Evolutionary conservation across 306 rosid species (phyloP).

Genomic region (Clitoria ternatea): DNA sequence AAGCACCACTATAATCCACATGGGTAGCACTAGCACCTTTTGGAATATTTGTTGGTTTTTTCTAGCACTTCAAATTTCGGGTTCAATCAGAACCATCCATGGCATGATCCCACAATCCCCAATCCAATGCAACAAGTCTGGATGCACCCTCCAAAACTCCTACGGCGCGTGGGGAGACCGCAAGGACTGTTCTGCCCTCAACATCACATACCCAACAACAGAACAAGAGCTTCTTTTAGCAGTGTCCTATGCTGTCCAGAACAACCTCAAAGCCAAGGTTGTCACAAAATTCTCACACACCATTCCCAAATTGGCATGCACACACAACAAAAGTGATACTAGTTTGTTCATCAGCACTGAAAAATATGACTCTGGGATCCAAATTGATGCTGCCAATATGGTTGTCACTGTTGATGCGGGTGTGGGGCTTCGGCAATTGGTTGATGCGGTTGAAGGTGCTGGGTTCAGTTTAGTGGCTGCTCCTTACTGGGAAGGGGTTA

Average conservation of each 20-base stretch:
- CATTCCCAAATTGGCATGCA: constrained; percentile 65
- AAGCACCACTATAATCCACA: not conserved
- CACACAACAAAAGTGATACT: not conserved
- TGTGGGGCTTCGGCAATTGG: constrained; percentile 28
- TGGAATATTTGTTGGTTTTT: not conserved
- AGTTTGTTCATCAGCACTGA: constrained; percentile 27
- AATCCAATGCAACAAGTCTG: constrained; percentile 36
- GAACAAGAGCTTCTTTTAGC: constrained; percentile 53
- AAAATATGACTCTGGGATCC: constrained; percentile 7
- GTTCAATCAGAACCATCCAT: not conserved
- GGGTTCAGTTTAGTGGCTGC: constrained; percentile 41
- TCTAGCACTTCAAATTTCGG: not conserved
- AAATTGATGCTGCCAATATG: constrained; percentile 11
- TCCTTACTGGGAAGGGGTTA: constrained; percentile 46
- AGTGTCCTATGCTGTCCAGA: constrained; percentile 42
- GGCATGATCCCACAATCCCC: constrained; percentile 49
- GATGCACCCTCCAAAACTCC: constrained; percentile 65
- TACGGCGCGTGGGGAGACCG: constrained; percentile 75
- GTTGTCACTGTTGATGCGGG: constrained; percentile 30
- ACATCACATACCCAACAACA: constrained; percentile 48
- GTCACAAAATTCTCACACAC: constrained; percentile 61
- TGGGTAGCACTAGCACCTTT: constrained; percentile 26
- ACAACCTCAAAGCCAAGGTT: constrained; percentile 51
- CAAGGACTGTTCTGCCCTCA: constrained; percentile 35
- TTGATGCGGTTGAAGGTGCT: constrained; percentile 22